Conservation (phyloP, 108 stramenopile species). For the Seminavis robusta region DNA sequence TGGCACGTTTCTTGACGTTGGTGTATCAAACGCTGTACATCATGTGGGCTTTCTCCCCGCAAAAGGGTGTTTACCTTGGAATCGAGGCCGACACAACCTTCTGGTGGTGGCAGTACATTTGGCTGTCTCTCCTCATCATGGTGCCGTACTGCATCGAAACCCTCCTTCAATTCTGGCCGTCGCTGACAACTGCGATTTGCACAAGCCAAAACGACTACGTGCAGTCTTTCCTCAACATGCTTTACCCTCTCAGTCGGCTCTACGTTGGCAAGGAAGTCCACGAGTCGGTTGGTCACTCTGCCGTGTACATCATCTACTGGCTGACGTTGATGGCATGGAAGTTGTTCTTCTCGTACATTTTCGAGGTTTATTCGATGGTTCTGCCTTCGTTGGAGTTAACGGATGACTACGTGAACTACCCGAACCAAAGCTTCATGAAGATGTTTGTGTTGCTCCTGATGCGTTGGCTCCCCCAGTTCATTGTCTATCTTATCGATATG, state of each 20-base stretch:
- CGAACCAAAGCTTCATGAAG: constrained; percentile 80
- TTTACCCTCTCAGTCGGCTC: constrained; percentile 84
- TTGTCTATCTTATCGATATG: constrained; percentile 96
- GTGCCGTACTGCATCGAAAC: constrained; percentile 80
- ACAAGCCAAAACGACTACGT: constrained; percentile 86
- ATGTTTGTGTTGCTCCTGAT: constrained; percentile 76
- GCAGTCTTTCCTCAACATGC: constrained; percentile 86
- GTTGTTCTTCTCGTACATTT: constrained; percentile 93
- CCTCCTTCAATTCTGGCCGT: constrained; percentile 73
- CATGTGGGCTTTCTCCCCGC: constrained; percentile 90
- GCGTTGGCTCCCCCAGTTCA: constrained; percentile 93
- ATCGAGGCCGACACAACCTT: constrained; percentile 83
- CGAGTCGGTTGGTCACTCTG: constrained; percentile 76
- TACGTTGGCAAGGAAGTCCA: constrained; percentile 94
- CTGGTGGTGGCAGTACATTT: constrained; percentile 99
- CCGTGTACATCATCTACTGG: constrained; percentile 89
- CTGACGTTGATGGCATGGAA: constrained; percentile 87
- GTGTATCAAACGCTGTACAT: constrained; percentile 92
- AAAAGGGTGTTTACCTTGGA: constrained; percentile 64
- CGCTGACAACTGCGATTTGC: constrained; percentile 65
- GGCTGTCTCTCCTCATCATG: constrained; percentile 89
- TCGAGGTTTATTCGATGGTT: constrained; percentile 93
- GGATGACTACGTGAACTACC: constrained; percentile 96
- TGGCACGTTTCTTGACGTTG: constrained; percentile 82
- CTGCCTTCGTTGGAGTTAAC: constrained; percentile 89